Evolutionary conservation across 2,329 filamentous ascomycete species (phyloP).

Genomic region (Alternaria hordeiaustralica): DNA sequence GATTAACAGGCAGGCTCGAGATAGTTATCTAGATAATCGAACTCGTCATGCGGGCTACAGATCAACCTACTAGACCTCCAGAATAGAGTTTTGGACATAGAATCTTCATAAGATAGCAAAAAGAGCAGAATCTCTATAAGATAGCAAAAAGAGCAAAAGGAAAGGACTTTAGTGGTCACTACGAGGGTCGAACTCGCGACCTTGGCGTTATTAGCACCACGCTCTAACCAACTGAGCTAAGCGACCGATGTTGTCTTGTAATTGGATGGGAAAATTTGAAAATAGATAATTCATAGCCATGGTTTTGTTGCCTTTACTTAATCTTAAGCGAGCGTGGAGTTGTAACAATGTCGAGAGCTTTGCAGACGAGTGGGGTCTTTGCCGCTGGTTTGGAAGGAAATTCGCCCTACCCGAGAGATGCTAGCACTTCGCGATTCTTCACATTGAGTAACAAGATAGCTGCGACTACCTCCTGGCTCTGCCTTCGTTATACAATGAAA

Average conservation of each 20-base stretch:
- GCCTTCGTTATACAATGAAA: too few relatives aligned
- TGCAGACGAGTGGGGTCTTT: too few relatives aligned
- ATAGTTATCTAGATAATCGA: fast-evolving
- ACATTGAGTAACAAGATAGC: too few relatives aligned
- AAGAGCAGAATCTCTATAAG: background rate
- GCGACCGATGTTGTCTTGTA: background rate
- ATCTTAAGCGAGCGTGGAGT: too few relatives aligned
- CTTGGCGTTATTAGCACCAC: background rate
- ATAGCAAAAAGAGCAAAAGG: background rate
- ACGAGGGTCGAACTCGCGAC: background rate
- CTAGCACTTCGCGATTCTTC: too few relatives aligned
- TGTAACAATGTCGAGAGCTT: too few relatives aligned
- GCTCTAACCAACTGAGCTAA: background rate
- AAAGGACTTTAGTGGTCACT: background rate
- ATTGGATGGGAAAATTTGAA: background rate
- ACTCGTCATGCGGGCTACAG: fast-evolving
- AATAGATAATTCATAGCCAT: too few relatives aligned
- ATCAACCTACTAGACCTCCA: background rate
- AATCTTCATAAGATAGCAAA: background rate
- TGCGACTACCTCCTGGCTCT: too few relatives aligned
- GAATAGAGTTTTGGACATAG: background rate
- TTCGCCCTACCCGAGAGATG: too few relatives aligned
- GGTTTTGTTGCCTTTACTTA: too few relatives aligned
- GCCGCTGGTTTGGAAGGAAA: too few relatives aligned
- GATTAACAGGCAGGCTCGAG: too few relatives aligned